Evolutionary conservation across 129 eudicot species (phyloP).

Genomic region (Lactuca saligna): DNA sequence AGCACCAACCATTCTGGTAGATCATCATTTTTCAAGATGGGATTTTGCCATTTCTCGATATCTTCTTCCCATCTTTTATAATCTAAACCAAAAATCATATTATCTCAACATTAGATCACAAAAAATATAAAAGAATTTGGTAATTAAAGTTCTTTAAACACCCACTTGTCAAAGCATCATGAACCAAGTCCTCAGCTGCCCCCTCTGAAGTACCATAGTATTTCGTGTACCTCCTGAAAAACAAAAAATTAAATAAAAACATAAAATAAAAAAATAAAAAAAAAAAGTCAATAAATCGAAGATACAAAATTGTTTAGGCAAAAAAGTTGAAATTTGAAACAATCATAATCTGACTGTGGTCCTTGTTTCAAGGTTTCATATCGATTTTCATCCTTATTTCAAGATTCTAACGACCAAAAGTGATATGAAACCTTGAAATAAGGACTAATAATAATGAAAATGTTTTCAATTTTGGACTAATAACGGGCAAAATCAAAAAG

Average conservation of each 20-base stretch:
- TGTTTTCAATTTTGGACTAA: too few relatives aligned
- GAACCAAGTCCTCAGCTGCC: constrained; percentile 85
- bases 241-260: neutral
- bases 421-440: too few relatives aligned
- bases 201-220: constrained; percentile 85
- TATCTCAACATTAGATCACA: neutral
- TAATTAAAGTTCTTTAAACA: neutral
- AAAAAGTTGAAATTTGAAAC: too few relatives aligned
- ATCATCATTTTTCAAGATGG: constrained; percentile 64
- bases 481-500: too few relatives aligned
- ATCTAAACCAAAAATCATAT: constrained; percentile 39
- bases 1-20: constrained; percentile 79
- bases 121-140: neutral
- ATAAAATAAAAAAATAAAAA: neutral
- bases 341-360: too few relatives aligned
- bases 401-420: too few relatives aligned
- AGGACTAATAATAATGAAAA: too few relatives aligned
- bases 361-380: too few relatives aligned
- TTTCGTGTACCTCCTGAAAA: constrained; percentile 80
- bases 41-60: constrained; percentile 91
- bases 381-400: too few relatives aligned
- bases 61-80: constrained; percentile 97
- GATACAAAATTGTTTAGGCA: too few relatives aligned
- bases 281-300: too few relatives aligned
- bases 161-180: constrained; percentile 85